Base-by-base conservation (phyloP, 2,329 filamentous ascomycete genomes). In the Didymella pomorum region DNA sequence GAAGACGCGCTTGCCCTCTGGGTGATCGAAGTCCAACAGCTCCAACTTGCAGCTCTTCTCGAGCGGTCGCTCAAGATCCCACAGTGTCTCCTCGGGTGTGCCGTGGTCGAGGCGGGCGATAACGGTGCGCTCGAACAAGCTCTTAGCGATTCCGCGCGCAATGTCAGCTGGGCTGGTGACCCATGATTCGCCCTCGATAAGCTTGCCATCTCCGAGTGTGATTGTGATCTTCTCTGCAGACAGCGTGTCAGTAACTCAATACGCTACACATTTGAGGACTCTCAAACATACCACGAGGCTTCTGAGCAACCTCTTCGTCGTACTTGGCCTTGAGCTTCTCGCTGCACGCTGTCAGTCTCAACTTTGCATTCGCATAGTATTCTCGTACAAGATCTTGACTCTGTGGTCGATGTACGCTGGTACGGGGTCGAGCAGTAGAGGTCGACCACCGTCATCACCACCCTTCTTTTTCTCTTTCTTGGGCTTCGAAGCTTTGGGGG, bases 61-160 rank as follows among this genome's bases (percentile, higher is more conserved):
- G 33, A 99, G 81, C 5, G 94, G 94, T 53, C 95, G 84, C 72
- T 94, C 92, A 65, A 99, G 81, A 80, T 99, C 95, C 95, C 94
- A 99, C 11, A 98, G 83, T 41, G 73, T 76, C 73, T 91, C 85
- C 55, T 90, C 92, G 65, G 97, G 89, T 26, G 72, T 74, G 71
- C 91, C 85, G 59, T 91, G 92, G 71, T 98, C 89, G 35, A 98
- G 85, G 73, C 88, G 88, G 43, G 94, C 89, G 71, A 99, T 89
- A 60, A 99, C 91, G 44, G 88, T 93, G 80, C 89, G 91, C 83
- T 92, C 92, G 80, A 87, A 91, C 70, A 90, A 85, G 74, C 87
- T 95, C 86, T 90, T 97, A 79, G 84, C 93, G 77, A 93, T 97
- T 71, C 83, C 86, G 79, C 86, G 90, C 63, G 87, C 87, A 78